These are phyloP conservation scores for Penicillium waksmanii DNA, from an alignment of 495 filamentous ascomycete species.

Conservation along the genomic window DNA sequence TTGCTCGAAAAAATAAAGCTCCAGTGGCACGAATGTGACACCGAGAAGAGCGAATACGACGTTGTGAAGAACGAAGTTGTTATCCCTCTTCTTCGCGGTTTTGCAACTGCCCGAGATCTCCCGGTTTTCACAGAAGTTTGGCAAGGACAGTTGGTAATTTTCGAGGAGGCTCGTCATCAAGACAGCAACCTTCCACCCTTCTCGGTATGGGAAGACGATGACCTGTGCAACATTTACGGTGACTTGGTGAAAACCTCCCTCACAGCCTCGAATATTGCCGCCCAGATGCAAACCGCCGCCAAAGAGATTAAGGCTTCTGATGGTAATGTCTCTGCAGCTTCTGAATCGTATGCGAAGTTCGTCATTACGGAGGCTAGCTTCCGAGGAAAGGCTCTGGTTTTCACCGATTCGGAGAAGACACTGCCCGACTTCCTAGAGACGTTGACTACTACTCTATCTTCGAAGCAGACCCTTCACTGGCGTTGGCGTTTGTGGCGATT, in stretches of 20 bases:
- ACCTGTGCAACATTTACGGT: constrained; percentile 50
- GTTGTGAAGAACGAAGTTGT: constrained; percentile 49
- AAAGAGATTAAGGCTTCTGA: constrained; percentile 31
- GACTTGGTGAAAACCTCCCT: constrained; percentile 44
- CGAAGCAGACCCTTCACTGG: constrained; percentile 45
- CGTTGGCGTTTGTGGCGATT: constrained; percentile 53
- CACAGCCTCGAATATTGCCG: constrained; percentile 32
- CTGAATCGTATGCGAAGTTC: constrained; percentile 42
- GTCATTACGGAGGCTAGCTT: constrained; percentile 45
- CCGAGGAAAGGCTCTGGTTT: constrained; percentile 29
- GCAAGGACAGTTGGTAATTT: constrained; percentile 59
- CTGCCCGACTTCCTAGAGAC: constrained; percentile 34
- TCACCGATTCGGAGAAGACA: constrained; percentile 30
- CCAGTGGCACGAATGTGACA: constrained; percentile 35
- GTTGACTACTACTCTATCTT: constrained; percentile 35
- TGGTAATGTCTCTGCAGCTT: constrained; percentile 34
- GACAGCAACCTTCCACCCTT: constrained; percentile 33
- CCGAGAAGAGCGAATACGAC: constrained; percentile 24
- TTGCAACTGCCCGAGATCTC: constrained; percentile 66
- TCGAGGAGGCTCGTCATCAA: constrained; percentile 44
- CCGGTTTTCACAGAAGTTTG: constrained; percentile 68
- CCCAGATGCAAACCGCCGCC: constrained; percentile 40
- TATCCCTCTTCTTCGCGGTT: constrained; percentile 63
- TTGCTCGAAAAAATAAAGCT: constrained; percentile 45
- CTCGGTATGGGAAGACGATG: constrained; percentile 65